A percentile compares a stretch with the other conserved stretches of the same genome.
These are phyloP conservation scores for Scutellaria minor DNA, from an alignment of 257 asterid species.

Conservation along the genomic window DNA sequence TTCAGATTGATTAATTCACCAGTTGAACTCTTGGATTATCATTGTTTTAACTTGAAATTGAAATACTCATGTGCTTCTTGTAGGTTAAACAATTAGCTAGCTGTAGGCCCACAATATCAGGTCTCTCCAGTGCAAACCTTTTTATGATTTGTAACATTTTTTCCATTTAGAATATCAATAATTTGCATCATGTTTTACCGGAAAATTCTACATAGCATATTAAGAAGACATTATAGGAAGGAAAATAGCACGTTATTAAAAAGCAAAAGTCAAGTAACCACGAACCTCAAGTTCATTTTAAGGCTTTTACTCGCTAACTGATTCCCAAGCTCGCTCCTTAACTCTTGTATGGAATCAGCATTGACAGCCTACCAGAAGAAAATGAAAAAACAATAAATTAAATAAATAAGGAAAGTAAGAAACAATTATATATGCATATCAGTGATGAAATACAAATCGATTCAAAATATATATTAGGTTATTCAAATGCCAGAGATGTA, in stretches of 20 bases:
- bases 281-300: constrained; percentile 74
- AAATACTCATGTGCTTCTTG: background rate
- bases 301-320: constrained; percentile 83
- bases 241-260: constrained; percentile 5
- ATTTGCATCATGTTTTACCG: background rate
- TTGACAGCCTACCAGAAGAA: constrained; percentile 60
- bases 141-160: background rate
- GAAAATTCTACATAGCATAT: background rate
- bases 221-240: background rate
- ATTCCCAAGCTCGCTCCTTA: constrained; percentile 92
- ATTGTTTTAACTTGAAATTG: background rate
- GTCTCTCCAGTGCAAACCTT: background rate
- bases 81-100: background rate
- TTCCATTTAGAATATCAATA: background rate
- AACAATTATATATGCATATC: background rate
- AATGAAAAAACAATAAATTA: background rate
- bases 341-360: constrained; percentile 73
- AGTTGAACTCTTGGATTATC: background rate
- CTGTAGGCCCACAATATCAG: background rate
- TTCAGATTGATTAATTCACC: background rate
- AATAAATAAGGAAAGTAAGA: background rate
- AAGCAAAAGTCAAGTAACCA: constrained; percentile 26
- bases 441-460: constrained; percentile 20
- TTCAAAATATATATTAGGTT: constrained; percentile 4
- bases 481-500: constrained; percentile 25